These are phyloP conservation scores for Fibroporia radiculosa DNA, from an alignment of 768 basidiomycete species.

Conservation along the genomic window DNA sequence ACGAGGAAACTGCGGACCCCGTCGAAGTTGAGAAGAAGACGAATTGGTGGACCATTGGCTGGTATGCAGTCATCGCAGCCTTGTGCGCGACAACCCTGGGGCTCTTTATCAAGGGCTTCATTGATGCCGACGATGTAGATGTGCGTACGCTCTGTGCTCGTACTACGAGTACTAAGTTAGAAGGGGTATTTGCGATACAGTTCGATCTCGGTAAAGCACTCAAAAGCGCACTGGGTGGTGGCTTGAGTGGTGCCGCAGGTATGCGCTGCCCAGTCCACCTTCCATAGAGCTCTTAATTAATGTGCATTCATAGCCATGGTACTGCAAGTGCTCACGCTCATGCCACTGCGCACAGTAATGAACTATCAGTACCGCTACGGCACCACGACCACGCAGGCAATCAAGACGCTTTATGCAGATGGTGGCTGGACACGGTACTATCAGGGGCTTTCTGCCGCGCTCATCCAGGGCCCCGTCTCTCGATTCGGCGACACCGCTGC, in stretches of 20 bases:
- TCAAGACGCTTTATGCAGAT: conserved; percentile 60
- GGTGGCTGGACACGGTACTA: conserved; percentile 85
- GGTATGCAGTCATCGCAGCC: conserved; percentile 28
- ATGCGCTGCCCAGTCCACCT: conserved; percentile 11
- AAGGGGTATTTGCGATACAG: conserved; percentile 29
- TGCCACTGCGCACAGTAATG: conserved; percentile 97
- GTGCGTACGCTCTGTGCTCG: conserved; percentile 30
- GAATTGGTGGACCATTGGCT: conserved; percentile 21
- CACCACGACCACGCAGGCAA: conserved; percentile 60
- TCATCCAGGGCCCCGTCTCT: conserved; percentile 76
- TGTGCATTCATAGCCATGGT: conserved; percentile 65
- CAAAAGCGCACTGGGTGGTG: conserved; percentile 82
- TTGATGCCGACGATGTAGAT: conserved; percentile 59
- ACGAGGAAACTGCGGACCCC: conserved; percentile 3
- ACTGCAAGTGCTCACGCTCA: conserved; percentile 83
- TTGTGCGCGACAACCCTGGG: conserved; percentile 32
- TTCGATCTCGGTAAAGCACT: conserved; percentile 77
- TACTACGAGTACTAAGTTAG: background rate
- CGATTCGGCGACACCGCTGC: conserved; percentile 96
- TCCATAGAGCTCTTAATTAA: background rate
- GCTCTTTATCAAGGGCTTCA: conserved; percentile 61
- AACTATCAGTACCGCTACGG: conserved; percentile 94
- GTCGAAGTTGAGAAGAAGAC: conserved; percentile 18
- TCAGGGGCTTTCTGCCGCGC: conserved; percentile 77
- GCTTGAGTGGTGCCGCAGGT: conserved; percentile 84